Conservation (phyloP, 306 rosid genomes). For the Pterocarpus macrocarpus region DNA sequence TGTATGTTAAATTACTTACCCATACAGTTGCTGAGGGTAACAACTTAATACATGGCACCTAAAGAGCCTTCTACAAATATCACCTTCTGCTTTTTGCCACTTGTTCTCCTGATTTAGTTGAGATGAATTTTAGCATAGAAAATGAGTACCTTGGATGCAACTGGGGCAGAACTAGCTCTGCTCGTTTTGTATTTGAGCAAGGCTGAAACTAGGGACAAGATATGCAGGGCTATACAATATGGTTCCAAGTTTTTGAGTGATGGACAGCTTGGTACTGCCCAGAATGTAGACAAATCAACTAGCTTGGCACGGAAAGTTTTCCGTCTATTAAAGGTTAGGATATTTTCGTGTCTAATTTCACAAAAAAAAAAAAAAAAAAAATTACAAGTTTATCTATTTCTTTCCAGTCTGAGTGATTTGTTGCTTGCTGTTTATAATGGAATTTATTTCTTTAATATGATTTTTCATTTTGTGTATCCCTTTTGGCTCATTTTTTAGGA, state of each 20-base stretch:
- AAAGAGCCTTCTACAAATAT: neutral
- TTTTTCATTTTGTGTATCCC: neutral
- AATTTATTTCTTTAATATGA: neutral
- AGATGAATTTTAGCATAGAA: slow-evolving; percentile 48
- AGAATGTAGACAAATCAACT: slow-evolving; percentile 92
- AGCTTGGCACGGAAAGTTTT: slow-evolving; percentile 97
- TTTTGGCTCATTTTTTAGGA: neutral
- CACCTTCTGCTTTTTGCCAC: neutral
- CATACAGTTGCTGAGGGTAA: neutral
- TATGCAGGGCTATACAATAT: slow-evolving; percentile 97
- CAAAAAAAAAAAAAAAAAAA: neutral
- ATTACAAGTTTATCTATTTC: slow-evolving; percentile 3
- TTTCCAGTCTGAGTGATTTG: neutral
- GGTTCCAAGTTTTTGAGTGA: slow-evolving; percentile 95
- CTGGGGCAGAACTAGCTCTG: slow-evolving; percentile 92
- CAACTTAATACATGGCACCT: neutral
- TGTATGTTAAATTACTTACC: neutral
- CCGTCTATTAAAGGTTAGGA: slow-evolving; percentile 90
- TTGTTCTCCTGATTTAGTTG: slow-evolving; percentile 14
- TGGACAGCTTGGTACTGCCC: slow-evolving; percentile 92
- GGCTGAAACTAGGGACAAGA: slow-evolving; percentile 99
- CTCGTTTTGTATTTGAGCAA: slow-evolving; percentile 83
- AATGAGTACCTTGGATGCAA: slow-evolving; percentile 92
- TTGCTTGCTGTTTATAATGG: neutral
- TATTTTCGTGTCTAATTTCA: neutral